A percentile compares a stretch with the other conserved stretches of the same genome.
phyloP scores from a whole-genome alignment of 768 basidiomycete species.

The Lactarius pseudohatsudake region DNA sequence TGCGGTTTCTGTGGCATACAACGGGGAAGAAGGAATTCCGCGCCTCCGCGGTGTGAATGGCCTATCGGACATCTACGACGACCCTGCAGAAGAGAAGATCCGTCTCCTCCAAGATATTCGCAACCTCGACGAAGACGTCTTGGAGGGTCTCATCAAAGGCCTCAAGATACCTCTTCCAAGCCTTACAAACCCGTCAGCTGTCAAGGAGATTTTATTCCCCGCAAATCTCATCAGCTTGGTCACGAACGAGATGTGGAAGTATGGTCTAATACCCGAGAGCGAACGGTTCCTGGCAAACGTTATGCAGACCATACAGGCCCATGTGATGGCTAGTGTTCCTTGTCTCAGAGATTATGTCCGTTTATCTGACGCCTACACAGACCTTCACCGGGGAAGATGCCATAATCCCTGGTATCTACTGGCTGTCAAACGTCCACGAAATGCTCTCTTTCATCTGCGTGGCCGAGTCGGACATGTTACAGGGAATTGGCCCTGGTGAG shows the following conservation, averaged over 20 bases:
- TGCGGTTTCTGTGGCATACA: slow-evolving; percentile 86
- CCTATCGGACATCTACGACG: slow-evolving; percentile 76
- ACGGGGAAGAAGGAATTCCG: slow-evolving; percentile 73
- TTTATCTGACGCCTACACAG: slow-evolving; percentile 40
- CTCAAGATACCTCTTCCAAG: slow-evolving; percentile 92
- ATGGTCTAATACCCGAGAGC: slow-evolving; percentile 93
- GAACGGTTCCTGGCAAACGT: slow-evolving; percentile 98
- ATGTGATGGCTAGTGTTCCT: slow-evolving; percentile 83
- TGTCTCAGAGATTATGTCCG: slow-evolving; percentile 11
- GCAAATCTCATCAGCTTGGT: slow-evolving; percentile 96
- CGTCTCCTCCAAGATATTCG: slow-evolving; percentile 88
- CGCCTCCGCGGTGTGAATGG: slow-evolving; percentile 63
- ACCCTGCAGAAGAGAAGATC: slow-evolving; percentile 94
- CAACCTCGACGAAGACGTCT: slow-evolving; percentile 88
- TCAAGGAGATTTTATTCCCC: slow-evolving; percentile 98
- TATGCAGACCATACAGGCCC: slow-evolving; percentile 96
- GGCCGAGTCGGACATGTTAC: slow-evolving; percentile 97
- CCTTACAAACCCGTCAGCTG: slow-evolving; percentile 85
- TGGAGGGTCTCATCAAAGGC: slow-evolving; percentile 85
- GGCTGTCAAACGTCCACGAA: slow-evolving; percentile 99
- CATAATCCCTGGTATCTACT: slow-evolving; percentile 95
- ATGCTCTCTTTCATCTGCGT: slow-evolving; percentile 99
- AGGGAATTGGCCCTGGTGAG: slow-evolving; percentile 95
- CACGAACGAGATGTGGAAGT: slow-evolving; percentile 99
- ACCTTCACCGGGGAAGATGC: slow-evolving; percentile 93